phyloP scores from a whole-genome alignment of 768 basidiomycete genomes.

The Flagelloscypha sp. region DNA sequence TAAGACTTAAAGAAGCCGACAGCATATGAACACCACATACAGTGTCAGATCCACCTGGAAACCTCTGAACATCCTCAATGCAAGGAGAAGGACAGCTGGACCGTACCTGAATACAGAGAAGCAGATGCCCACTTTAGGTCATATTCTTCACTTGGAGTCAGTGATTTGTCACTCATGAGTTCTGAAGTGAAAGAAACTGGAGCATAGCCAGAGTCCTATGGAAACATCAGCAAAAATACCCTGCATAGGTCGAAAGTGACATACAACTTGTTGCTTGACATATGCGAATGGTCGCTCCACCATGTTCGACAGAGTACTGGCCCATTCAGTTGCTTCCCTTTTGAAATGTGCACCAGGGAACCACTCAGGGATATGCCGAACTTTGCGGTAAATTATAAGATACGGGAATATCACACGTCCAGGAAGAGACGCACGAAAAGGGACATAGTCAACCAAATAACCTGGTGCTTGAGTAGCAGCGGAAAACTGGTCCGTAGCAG shows the following conservation, averaged over 20 bases:
- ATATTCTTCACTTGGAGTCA: conserved; percentile 48
- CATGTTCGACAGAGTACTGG: conserved; percentile 43
- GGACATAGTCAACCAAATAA: conserved; percentile 44
- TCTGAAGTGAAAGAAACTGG: conserved; percentile 50
- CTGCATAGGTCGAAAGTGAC: conserved; percentile 4
- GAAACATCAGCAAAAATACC: not conserved
- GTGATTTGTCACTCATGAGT: conserved; percentile 41
- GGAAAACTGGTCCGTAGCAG: conserved; percentile 47
- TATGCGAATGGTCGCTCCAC: conserved; percentile 48
- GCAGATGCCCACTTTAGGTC: conserved; percentile 61
- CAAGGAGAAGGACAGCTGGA: conserved; percentile 1
- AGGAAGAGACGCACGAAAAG: conserved; percentile 28
- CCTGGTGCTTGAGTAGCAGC: conserved; percentile 44
- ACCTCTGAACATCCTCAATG: not conserved
- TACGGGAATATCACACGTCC: conserved; percentile 13
- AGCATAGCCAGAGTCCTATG: conserved; percentile 52
- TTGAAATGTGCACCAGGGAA: conserved; percentile 57
- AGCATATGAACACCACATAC: no score
- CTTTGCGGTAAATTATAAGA: conserved; percentile 21
- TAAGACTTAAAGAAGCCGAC: conserved; percentile 1
- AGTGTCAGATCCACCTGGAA: conserved; percentile 50
- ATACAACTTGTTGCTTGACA: conserved; percentile 56
- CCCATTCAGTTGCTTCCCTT: conserved; percentile 44
- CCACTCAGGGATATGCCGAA: conserved; percentile 54
- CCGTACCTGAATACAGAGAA: conserved; percentile 45